Base-by-base conservation (phyloP, 306 rosid genomes). In the Arachis stenosperma region DNA sequence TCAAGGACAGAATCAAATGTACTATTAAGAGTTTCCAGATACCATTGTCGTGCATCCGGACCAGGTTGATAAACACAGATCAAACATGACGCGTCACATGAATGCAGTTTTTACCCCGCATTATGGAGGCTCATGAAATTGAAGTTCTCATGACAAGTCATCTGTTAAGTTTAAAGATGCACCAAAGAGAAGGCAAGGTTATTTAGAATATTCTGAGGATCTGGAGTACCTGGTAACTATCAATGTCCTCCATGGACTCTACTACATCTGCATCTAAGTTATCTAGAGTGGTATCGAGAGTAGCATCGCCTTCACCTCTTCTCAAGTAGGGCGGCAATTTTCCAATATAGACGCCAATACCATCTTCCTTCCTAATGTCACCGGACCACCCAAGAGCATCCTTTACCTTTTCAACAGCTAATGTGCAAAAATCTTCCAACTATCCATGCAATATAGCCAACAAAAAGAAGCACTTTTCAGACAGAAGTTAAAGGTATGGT, bases 151-250 rank as follows among this genome's bases (percentile, higher is more conserved):
- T 54, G 76, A 61, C 10, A 29, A 29, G 60, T 56, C 70, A 13
- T 27, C 62, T 12, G 5, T 68, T 71, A 37, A 54, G 13, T 64
- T 61, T 9, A 69, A 40, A 50, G 77, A 9, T 52, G 65, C n/a
- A 70, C 51, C 44, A 58, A 57, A 66, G 57, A 39, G 6, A 6
- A 58, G 40, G 51, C 22, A 53, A 40, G 62, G 53, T 27, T 29
- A 48, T 61, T 61, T 76, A 22, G 44, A 66, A 41, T 51, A 46
- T 8, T 50, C 57, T 47, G 37, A 69, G 40, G 55, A 75, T 17
- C 10, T 42, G 51, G 63, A 67, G 69, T 70, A 90, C 98, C 98
- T 93, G 97, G 77, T 90, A 93, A 85, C 96, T 91, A 52, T 94
- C 97, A 74, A 93, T 89, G 65, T 90, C 94, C 71, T 86, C 97